Conservation (phyloP, 2,329 filamentous ascomycete species). For the Pseudogymnoascus sp. region DNA sequence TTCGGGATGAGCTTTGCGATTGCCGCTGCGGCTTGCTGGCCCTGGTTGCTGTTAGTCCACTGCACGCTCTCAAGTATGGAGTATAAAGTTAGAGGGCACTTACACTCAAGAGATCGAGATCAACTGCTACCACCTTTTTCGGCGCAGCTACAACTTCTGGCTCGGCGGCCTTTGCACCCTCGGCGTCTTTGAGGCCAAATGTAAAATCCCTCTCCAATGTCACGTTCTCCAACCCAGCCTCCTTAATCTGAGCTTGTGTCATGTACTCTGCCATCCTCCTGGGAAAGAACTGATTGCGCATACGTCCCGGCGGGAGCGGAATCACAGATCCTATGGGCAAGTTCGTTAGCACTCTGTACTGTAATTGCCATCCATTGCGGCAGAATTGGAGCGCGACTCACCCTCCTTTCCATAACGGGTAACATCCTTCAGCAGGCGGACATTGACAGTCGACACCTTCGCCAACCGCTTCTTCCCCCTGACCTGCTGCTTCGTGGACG, state of each 20-base stretch:
- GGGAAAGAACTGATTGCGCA: slow-evolving; percentile 50
- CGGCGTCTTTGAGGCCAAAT: slow-evolving; percentile 26
- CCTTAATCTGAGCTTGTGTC: slow-evolving; percentile 36
- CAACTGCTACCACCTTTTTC: slow-evolving; percentile 11
- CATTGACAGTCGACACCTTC: slow-evolving; percentile 38
- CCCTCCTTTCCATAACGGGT: slow-evolving; percentile 43
- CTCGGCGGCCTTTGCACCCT: not conserved
- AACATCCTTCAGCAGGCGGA: slow-evolving; percentile 45
- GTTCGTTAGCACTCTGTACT: not conserved
- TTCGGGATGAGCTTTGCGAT: slow-evolving; percentile 22
- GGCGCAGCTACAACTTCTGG: not conserved
- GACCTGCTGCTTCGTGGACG: slow-evolving; percentile 28
- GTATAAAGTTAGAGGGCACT: slow-evolving; percentile 7
- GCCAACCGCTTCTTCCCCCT: slow-evolving; percentile 39
- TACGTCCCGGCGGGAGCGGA: slow-evolving; percentile 42
- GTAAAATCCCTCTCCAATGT: slow-evolving; percentile 39
- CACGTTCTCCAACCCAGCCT: slow-evolving; percentile 37
- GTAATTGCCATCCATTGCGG: slow-evolving; percentile 19
- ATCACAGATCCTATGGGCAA: slow-evolving; percentile 41
- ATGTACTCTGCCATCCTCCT: slow-evolving; percentile 45
- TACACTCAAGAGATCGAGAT: slow-evolving; percentile 23
- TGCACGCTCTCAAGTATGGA: not conserved
- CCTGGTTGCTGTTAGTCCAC: slow-evolving; percentile 15
- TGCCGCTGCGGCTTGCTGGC: slow-evolving; percentile 19
- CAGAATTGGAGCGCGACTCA: slow-evolving; percentile 17